Evolutionary conservation across 2,329 filamentous ascomycete genomes (phyloP), one percentile per base, ranked within the genome.

Genomic region (Aspergillus clavatus): DNA sequence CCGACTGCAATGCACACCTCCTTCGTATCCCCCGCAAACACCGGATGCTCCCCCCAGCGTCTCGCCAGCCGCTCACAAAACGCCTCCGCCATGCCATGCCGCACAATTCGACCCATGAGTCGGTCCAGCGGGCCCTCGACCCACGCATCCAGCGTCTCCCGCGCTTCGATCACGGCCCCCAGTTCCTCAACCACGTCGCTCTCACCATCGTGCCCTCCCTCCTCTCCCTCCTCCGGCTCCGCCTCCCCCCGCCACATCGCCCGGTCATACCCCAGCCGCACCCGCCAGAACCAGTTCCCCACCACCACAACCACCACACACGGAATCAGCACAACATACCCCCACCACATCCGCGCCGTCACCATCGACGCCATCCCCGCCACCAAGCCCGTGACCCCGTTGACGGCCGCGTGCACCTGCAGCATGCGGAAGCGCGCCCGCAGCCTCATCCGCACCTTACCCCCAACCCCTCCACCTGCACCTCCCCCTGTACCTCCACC

Each of bases 261-360:
- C 0, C 71, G 64, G 40, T 72, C 66, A 44, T 79, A 78, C 1
- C 74, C 75, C 1, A 78, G 65, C 18, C 67, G 60, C 3, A 57
- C 57, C 1, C 75, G 61, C 72, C 74, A 79, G 58, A 74, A 71
- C n/a, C 68, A 59, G 40, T 79, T 79, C 54, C 72, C 73, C 6
- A 70, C 58, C 2, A 74, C 62, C 1, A 73, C 68, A 0, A 68
- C 62, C 3, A 73, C 45, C 7, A 79, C 74, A 49, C 77, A 77
- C 0, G 76, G 77, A 2, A 73, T 63, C 4, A 79, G 58, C 0
- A 79, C 64, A 0, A 77, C 62, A 39, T 80, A 80, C 2, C 72
- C 77, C 69, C 71, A 75, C 77, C 77, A 80, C 22, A 60, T 54
- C 3, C 71, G 73, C 0, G 75, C 71, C 0, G 75, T 78, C 2